Conservation (phyloP, 2,329 filamentous ascomycete genomes). For the Aspergillus neoniger region DNA sequence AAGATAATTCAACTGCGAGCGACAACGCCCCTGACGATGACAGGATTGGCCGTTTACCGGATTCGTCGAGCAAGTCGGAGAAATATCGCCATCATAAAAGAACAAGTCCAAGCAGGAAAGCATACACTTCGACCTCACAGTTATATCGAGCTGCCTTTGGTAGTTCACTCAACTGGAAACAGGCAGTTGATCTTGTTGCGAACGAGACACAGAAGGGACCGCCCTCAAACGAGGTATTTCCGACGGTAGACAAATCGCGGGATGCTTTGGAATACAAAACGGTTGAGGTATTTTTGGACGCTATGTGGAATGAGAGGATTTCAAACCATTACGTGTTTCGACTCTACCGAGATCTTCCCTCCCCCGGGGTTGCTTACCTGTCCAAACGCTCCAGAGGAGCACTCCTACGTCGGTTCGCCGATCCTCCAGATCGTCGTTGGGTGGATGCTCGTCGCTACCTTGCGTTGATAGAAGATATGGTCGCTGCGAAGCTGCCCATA, state of each 20-base stretch:
- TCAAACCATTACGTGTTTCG: conserved; percentile 54
- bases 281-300: conserved; percentile 42
- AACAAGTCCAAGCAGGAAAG: conserved; percentile 21
- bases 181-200: conserved; percentile 43
- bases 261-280: conserved; percentile 39
- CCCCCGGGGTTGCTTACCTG: conserved; percentile 57
- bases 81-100: conserved; percentile 12
- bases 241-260: conserved; percentile 21
- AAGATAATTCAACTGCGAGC: background rate
- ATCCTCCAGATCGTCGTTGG: conserved; percentile 43
- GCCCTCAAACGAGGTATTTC: conserved; percentile 36
- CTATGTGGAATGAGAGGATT: conserved; percentile 47
- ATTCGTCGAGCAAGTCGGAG: background rate
- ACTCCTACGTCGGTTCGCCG: conserved; percentile 69
- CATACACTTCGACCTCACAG: conserved; percentile 24
- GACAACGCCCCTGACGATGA: background rate
- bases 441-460: conserved; percentile 75
- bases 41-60: background rate
- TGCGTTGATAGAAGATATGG: conserved; percentile 79
- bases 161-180: conserved; percentile 26
- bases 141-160: conserved; percentile 29
- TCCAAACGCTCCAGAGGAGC: conserved; percentile 56
- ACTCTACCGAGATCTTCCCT: conserved; percentile 55
- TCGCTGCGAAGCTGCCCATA: conserved; percentile 69
- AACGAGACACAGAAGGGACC: conserved; percentile 20